A percentile compares a stretch with the other conserved stretches of the same genome.
Conservation (phyloP, 768 basidiomycete genomes). For the Leccinum fibrillosum region DNA sequence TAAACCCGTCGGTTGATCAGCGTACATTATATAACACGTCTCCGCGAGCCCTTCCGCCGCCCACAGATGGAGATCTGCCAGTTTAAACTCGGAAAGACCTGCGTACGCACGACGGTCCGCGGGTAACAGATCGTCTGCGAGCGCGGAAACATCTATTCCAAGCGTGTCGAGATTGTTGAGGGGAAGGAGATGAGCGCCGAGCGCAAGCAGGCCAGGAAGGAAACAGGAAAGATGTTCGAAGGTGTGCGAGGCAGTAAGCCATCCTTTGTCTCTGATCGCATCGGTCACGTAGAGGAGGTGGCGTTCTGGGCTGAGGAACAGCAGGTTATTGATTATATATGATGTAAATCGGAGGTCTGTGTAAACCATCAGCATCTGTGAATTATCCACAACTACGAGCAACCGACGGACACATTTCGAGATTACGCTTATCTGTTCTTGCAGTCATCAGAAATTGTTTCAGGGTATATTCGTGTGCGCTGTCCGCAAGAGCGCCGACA, state of each 20-base stretch:
- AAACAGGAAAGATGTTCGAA: conserved; percentile 79
- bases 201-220: conserved; percentile 70
- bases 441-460: conserved; percentile 70
- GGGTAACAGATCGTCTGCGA: conserved; percentile 26
- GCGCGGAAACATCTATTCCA: conserved; percentile 42
- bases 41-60: conserved; percentile 72
- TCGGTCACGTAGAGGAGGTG: conserved; percentile 38
- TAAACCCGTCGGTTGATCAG: conserved; percentile 65
- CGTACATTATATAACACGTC: conserved; percentile 68
- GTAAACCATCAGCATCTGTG: not conserved
- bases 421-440: conserved; percentile 53
- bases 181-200: conserved; percentile 63
- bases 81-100: conserved; percentile 41
- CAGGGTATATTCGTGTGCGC: conserved; percentile 73
- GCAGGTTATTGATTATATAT: conserved; percentile 55
- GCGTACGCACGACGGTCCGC: conserved; percentile 29
- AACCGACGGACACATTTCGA: conserved; percentile 60
- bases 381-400: too few species aligned
- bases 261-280: conserved; percentile 22
- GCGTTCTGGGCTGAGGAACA: not conserved
- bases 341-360: conserved; percentile 60
- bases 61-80: conserved; percentile 66
- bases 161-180: conserved; percentile 47
- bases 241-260: conserved; percentile 37
- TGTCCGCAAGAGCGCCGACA: conserved; percentile 65